Conservation (phyloP, 208 protist genomes). For the Trypanosoma theileri region DNA sequence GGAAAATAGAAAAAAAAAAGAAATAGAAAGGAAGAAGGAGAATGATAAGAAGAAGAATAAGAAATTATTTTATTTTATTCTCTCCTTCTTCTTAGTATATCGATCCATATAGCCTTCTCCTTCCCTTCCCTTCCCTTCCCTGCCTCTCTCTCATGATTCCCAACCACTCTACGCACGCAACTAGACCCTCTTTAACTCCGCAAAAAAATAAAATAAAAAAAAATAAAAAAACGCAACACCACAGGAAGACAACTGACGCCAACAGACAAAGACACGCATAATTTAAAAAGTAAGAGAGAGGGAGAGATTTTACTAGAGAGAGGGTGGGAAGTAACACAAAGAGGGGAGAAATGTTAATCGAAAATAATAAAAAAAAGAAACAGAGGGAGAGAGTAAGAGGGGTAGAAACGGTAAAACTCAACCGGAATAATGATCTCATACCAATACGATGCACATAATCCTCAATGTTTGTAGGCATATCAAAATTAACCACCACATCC, state of each 20-base stretch:
- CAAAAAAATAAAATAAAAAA: no score
- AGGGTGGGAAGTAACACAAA: neutral
- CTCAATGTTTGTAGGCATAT: conserved; percentile 99
- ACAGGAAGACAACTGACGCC: conserved; percentile 26
- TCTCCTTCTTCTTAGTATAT: no score
- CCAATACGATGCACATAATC: conserved; percentile 98
- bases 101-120: no score
- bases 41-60: no score
- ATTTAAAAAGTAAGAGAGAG: neutral
- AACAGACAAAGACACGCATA: conserved; percentile 6
- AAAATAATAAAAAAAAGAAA: conserved; percentile 3
- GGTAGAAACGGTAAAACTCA: conserved; percentile 17
- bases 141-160: no score
- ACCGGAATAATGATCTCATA: conserved; percentile 64
- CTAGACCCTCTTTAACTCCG: no score
- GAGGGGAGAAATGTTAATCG: neutral
- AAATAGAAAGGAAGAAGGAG: no score
- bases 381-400: conserved; percentile 7
- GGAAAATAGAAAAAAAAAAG: no score
- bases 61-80: no score
- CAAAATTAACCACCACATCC: conserved; percentile 99
- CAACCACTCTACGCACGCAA: no score
- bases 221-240: conserved; percentile 18
- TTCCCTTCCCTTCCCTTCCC: no score
- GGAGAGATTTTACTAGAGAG: neutral